Conservation (phyloP, 1,284 basidiomycete genomes). For the Rhodotorula sp. region DNA sequence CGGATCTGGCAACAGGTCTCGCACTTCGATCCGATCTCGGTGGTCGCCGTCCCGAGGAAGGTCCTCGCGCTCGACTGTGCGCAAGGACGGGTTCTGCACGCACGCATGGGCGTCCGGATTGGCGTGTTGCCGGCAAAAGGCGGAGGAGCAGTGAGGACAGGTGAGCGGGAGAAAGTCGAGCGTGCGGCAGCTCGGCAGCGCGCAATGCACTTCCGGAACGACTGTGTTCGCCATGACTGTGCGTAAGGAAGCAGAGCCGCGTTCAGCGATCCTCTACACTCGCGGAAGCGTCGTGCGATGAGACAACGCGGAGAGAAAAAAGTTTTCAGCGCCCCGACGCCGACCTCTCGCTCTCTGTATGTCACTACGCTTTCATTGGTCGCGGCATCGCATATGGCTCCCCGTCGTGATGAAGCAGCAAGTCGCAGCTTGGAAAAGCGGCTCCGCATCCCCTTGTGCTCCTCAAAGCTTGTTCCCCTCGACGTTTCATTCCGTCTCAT, state of each 20-base stretch:
- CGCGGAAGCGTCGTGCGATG: too few species aligned
- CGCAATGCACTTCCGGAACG: slow-evolving; percentile 15
- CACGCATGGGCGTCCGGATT: slow-evolving; percentile 41
- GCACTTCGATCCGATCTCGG: slow-evolving; percentile 4
- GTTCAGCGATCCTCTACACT: too few species aligned
- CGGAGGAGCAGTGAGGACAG: slow-evolving; percentile 16
- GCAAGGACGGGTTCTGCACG: neutral
- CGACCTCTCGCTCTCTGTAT: too few species aligned
- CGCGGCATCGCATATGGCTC: too few species aligned
- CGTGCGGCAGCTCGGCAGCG: slow-evolving; percentile 12
- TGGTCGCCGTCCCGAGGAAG: neutral
- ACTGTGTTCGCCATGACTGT: neutral
- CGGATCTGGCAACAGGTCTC: slow-evolving; percentile 29
- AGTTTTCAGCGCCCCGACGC: too few species aligned
- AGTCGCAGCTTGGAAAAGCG: too few species aligned
- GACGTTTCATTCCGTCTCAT: too few species aligned
- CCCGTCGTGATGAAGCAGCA: too few species aligned
- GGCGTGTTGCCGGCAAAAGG: slow-evolving; percentile 53
- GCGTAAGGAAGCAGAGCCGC: neutral
- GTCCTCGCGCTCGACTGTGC: neutral
- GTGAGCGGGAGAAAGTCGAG: slow-evolving; percentile 35
- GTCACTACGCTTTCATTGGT: too few species aligned
- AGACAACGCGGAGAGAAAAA: too few species aligned
- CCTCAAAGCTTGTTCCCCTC: too few species aligned
- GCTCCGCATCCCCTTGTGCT: too few species aligned